Conservation (phyloP, 2,329 filamentous ascomycete genomes). For the Zymoseptoria crescenta region DNA sequence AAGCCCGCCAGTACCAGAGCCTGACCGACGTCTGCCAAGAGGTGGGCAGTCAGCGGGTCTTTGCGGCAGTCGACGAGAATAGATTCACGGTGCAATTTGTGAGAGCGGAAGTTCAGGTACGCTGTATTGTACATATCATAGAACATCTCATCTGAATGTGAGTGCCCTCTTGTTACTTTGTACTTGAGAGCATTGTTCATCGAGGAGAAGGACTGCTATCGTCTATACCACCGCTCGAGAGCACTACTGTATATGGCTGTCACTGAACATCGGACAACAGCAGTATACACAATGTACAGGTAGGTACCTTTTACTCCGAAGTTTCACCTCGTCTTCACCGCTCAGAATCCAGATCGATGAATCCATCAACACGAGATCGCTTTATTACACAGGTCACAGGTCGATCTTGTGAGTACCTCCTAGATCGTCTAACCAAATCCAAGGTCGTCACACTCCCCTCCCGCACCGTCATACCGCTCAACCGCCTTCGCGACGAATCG, state of each 20-base stretch:
- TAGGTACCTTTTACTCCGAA: background rate
- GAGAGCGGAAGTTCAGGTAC: too few relatives aligned
- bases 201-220: background rate
- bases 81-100: background rate
- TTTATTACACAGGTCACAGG: too few relatives aligned
- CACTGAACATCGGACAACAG: background rate
- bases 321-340: background rate
- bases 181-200: background rate
- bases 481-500: too few relatives aligned
- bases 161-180: background rate
- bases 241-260: too few relatives aligned
- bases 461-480: too few relatives aligned
- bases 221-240: too few relatives aligned
- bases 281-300: background rate
- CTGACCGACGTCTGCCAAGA: background rate
- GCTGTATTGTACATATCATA: too few relatives aligned
- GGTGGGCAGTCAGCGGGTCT: background rate
- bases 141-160: background rate
- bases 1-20: too few relatives aligned
- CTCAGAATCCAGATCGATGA: background rate
- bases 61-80: background rate
- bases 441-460: too few relatives aligned
- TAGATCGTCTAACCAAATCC: too few relatives aligned
- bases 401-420: too few relatives aligned
- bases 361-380: too few relatives aligned